Evolutionary conservation across 306 rosid species (phyloP).

Genomic region (Crotalaria pallida): DNA sequence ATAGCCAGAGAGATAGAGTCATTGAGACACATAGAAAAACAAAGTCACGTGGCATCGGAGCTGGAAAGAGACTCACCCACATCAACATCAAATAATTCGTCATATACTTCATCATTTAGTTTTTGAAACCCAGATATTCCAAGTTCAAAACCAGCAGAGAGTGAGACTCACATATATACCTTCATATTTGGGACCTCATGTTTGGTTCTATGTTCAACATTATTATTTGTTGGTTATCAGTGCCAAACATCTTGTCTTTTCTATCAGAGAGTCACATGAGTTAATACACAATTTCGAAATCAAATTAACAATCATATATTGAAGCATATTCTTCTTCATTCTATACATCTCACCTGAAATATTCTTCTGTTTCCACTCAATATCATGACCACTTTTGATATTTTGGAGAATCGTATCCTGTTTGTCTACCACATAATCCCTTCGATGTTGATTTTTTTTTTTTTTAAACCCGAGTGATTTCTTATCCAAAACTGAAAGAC

Average conservation of each 20-base stretch:
- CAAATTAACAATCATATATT: neutral
- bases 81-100: conserved; percentile 39
- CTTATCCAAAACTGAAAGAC: too few species aligned
- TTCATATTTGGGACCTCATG: too few species aligned
- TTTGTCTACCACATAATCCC: neutral
- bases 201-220: neutral
- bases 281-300: neutral
- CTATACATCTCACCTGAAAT: neutral
- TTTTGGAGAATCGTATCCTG: neutral
- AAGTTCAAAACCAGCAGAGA: neutral
- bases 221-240: neutral
- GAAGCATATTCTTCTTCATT: neutral
- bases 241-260: conserved; percentile 8
- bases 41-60: conserved; percentile 33
- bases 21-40: conserved; percentile 17
- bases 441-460: too few species aligned
- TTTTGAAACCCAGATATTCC: conserved; percentile 32
- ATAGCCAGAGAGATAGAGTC: neutral
- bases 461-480: too few species aligned
- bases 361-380: neutral
- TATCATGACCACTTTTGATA: neutral
- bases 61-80: conserved; percentile 38
- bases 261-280: conserved; percentile 25
- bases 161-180: neutral
- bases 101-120: conserved; percentile 45